Evolutionary conservation across 371 early-diverging fungal species (phyloP), one percentile per base, ranked within the genome.

Genomic region (Mucor racemosus): DNA sequence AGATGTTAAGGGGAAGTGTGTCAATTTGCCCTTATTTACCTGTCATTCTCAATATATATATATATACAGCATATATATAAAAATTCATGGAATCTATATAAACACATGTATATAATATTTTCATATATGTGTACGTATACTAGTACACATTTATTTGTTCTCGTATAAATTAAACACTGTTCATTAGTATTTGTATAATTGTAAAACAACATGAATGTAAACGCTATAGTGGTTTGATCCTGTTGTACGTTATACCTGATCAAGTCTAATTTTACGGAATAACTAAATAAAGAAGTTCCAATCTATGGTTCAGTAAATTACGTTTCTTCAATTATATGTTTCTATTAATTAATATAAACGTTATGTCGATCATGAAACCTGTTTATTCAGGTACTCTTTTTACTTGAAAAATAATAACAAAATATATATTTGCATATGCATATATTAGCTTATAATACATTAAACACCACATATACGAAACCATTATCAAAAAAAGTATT

Each of bases 291-390:
- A 31, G 53, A 53, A 53, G 21, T 53, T 31, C 53, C 53, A 53
- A 19, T 17, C 9, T 19, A 19, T 46, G 10, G 46, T 8, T 0
- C 26, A 26, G 26, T 26, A 38, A 38, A 38, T 11, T 38, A 53
- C 19, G 19, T 9, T 46, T 46, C 44, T 46, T 31, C 38, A 38
- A 38, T 1, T 11, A 5, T 38, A 9, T 38, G 1, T 53, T 31
- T 31, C 26, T 53, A 26, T 14, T 53, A 31, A 19, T 53, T 5
- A 26, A 53, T 31, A 14, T 53, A 53, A 53, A 53, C 31, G 53
- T 31, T 53, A 31, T 53, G 53, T 14, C 53, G 53, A 53, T 53
- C 53, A 31, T 53, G 31, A 53, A 53, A 53, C 53, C 7, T 31
- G 31, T 31, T 53, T 53, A 31, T 31, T 53, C 53, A 3, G 14